These are phyloP conservation scores for Boletus fagicola DNA, from an alignment of 768 basidiomycete species.

Conservation along the genomic window DNA sequence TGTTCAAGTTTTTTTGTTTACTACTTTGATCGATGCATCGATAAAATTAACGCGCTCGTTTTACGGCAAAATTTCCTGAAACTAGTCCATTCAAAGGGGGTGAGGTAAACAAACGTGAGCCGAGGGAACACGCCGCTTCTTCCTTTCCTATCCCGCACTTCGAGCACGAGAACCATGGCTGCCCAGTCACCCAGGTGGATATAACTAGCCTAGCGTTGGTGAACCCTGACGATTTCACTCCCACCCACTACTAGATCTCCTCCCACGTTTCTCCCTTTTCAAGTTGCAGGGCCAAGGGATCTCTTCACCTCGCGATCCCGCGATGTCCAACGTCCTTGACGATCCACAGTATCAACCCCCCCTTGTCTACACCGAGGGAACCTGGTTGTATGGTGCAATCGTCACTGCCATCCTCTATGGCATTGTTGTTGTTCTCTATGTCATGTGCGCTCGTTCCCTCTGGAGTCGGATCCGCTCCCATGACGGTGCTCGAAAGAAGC, in stretches of 20 bases:
- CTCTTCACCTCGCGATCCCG: background rate
- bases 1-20: too few relatives aligned
- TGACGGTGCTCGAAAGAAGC: slow-evolving; percentile 9
- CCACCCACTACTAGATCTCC: background rate
- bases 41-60: too few relatives aligned
- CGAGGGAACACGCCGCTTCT: background rate
- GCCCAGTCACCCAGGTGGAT: background rate
- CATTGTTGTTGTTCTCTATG: slow-evolving; percentile 24
- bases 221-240: background rate
- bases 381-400: slow-evolving; percentile 33
- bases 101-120: background rate
- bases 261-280: slow-evolving; percentile 6
- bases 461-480: slow-evolving; percentile 22
- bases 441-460: slow-evolving; percentile 29
- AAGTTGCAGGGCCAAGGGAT: background rate
- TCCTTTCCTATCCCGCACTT: background rate
- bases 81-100: background rate
- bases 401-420: slow-evolving; percentile 30
- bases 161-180: background rate
- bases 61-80: background rate
- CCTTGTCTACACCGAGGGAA: slow-evolving; percentile 24
- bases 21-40: too few relatives aligned
- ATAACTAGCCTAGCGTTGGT: slow-evolving; percentile 2
- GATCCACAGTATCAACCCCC: slow-evolving; percentile 12
- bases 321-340: slow-evolving; percentile 17